phyloP scores from a whole-genome alignment of 176 grass and related monocot species.

The Pontederia crassipes region DNA sequence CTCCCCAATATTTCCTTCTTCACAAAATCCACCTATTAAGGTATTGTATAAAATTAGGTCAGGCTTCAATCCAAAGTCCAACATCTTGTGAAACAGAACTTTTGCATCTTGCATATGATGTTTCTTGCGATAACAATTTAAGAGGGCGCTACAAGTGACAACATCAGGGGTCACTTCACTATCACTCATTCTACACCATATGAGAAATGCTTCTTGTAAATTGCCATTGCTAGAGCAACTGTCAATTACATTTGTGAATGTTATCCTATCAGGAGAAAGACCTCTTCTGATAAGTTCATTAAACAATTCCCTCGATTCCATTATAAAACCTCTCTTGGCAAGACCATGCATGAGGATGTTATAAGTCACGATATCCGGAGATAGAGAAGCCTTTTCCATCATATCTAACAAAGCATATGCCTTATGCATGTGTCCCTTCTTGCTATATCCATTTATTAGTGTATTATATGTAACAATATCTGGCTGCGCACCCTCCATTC shows the following conservation, averaged over 20 bases:
- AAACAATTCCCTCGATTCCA: conserved; percentile 20
- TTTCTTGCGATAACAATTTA: conserved; percentile 19
- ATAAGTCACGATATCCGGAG: conserved; percentile 10
- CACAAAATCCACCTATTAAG: conserved; percentile 18
- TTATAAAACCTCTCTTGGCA: conserved; percentile 8
- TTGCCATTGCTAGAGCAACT: conserved; percentile 11
- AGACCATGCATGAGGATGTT: conserved; percentile 24
- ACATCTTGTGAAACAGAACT: conserved; percentile 21
- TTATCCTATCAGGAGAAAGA: conserved; percentile 9
- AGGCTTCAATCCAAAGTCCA: conserved; percentile 23
- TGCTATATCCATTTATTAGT: conserved; percentile 16
- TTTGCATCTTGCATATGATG: conserved; percentile 15
- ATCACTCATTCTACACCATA: conserved; percentile 14
- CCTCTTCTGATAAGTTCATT: conserved; percentile 18
- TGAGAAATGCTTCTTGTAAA: conserved; percentile 24
- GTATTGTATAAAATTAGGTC: conserved; percentile 20
- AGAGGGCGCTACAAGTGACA: conserved; percentile 19
- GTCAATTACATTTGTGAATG: conserved; percentile 22
- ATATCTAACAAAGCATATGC: conserved; percentile 17
- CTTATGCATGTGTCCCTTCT: conserved; percentile 12
- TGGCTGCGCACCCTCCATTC: conserved; percentile 11
- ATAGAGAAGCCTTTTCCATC: conserved; percentile 14
- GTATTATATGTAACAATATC: conserved; percentile 20
- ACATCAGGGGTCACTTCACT: conserved; percentile 16
- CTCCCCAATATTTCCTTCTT: conserved; percentile 17